Evolutionary conservation across 1,284 basidiomycete species (phyloP).

Genomic region (Earliella scabrosa): DNA sequence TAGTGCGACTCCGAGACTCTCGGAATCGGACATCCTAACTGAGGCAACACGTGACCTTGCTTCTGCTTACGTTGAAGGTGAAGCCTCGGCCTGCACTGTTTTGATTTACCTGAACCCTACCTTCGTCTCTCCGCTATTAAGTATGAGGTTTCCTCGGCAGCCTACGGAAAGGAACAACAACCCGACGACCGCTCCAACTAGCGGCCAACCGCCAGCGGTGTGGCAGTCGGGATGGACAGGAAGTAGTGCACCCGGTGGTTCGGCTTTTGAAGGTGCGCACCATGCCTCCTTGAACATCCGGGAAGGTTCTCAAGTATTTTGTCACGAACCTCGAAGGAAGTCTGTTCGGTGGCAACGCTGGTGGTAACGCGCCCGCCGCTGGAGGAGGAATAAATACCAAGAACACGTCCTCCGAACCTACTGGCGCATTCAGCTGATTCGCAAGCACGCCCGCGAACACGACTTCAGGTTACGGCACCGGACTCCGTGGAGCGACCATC

Average conservation of each 20-base stretch:
- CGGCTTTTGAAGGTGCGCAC: conserved; percentile 29
- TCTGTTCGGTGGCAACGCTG: conserved; percentile 19
- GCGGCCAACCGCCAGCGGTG: conserved; percentile 25
- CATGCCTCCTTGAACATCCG: no score
- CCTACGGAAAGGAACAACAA: conserved; percentile 13
- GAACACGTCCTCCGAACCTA: conserved; percentile 14
- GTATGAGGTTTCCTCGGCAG: conserved; percentile 26
- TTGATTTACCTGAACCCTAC: not conserved
- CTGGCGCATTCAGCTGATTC: conserved; percentile 22
- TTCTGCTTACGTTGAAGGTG: conserved; percentile 7
- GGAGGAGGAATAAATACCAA: conserved; percentile 14
- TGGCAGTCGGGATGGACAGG: conserved; percentile 19
- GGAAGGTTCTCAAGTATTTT: no score
- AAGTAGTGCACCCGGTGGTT: conserved; percentile 25
- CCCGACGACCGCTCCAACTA: conserved; percentile 13
- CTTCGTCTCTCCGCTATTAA: not conserved
- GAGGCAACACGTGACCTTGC: no score
- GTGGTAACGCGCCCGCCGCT: conserved; percentile 16
- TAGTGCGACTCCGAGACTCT: no score
- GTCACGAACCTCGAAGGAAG: conserved; percentile 18
- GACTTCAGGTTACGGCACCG: not conserved
- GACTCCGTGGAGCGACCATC: not conserved
- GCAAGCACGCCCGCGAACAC: conserved; percentile 4
- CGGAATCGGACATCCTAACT: no score
- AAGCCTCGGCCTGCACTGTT: no score